These are phyloP conservation scores for Ceratocystis diversiconidia DNA, from an alignment of 2,329 filamentous ascomycete genomes.

Conservation along the genomic window DNA sequence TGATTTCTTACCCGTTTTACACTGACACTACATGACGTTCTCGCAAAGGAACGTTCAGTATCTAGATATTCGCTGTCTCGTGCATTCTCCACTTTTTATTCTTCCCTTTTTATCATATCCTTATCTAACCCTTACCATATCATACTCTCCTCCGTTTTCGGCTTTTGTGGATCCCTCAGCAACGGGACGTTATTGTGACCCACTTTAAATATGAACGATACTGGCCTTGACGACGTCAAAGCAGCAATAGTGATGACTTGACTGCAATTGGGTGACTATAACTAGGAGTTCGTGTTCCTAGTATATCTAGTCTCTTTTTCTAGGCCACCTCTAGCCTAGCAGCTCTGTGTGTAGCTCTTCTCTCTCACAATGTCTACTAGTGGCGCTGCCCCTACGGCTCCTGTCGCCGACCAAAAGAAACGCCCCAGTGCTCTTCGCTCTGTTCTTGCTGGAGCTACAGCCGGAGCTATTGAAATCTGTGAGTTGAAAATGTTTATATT, in stretches of 20 bases:
- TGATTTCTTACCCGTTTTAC: not conserved
- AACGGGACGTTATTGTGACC: not conserved
- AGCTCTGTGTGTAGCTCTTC: no score
- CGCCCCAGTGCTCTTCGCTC: conserved; percentile 70
- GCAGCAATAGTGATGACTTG: no score
- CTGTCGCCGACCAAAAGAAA: conserved; percentile 24
- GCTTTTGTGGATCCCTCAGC: conserved; percentile 4
- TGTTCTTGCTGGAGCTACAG: conserved; percentile 82
- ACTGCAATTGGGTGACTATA: no score
- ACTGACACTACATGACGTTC: no score
- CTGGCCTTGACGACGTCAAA: no score
- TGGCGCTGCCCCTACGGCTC: not conserved
- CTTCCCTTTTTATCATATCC: not conserved
- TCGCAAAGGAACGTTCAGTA: no score
- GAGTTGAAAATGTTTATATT: not conserved
- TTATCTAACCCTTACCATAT: not conserved
- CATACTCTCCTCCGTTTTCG: conserved; percentile 1
- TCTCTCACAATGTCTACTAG: not conserved
- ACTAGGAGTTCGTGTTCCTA: no score
- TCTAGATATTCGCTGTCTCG: no score
- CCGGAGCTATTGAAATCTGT: conserved; percentile 90
- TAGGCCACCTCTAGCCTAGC: no score
- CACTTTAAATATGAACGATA: not conserved
- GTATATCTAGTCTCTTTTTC: no score
- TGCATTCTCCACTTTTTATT: not conserved